phyloP scores from a whole-genome alignment of 352 stramenopile species.

The Pelagophyceae sp. region DNA sequence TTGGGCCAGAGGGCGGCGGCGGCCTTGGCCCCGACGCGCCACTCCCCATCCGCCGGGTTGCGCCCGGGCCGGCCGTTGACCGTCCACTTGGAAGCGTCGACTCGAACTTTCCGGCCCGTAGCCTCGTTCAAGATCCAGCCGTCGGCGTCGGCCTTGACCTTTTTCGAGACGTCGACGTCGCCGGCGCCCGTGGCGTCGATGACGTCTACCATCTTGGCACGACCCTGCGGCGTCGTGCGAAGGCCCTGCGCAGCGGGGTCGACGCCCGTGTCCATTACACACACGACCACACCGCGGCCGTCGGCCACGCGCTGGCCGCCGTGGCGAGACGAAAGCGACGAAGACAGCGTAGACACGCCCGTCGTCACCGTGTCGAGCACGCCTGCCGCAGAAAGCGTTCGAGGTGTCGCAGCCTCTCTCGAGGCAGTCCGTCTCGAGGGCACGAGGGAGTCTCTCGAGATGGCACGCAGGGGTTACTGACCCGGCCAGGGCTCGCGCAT shows the following conservation, averaged over 20 bases:
- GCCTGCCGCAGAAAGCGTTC: too few relatives aligned
- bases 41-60: slow-evolving; percentile 43
- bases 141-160: slow-evolving; percentile 42
- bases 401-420: too few relatives aligned
- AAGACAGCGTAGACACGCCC: slow-evolving; percentile 61
- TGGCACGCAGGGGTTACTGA: too few relatives aligned
- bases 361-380: slow-evolving; percentile 81
- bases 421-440: too few relatives aligned
- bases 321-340: too few relatives aligned
- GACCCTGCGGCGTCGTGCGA: slow-evolving; percentile 61
- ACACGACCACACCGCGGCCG: slow-evolving; percentile 75
- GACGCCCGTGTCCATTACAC: slow-evolving; percentile 90
- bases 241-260: slow-evolving; percentile 77
- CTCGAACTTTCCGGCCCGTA: not conserved
- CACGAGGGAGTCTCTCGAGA: too few relatives aligned
- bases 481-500: too few relatives aligned
- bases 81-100: slow-evolving; percentile 1
- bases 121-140: not conserved
- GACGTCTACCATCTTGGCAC: slow-evolving; percentile 83
- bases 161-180: slow-evolving; percentile 77
- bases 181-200: slow-evolving; percentile 83
- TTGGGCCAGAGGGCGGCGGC: slow-evolving; percentile 76
- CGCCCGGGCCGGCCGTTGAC: not conserved
- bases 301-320: slow-evolving; percentile 77
- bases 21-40: slow-evolving; percentile 65